phyloP scores from a whole-genome alignment of 1,139 yeast genomes.

The Pichia sp. region DNA sequence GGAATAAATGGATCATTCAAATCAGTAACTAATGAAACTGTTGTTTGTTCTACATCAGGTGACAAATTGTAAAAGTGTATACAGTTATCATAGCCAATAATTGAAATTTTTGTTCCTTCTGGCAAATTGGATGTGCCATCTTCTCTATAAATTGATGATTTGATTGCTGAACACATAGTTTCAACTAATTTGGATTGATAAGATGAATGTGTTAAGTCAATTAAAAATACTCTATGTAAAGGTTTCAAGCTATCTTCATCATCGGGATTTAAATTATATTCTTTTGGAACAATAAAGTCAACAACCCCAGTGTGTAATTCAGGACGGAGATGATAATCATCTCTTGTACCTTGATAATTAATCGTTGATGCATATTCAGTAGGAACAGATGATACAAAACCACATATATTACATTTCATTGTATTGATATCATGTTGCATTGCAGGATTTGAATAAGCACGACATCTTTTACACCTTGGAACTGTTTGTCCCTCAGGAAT shows the following conservation, averaged over 20 bases:
- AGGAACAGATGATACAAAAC: slow-evolving; percentile 67
- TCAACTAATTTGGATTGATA: slow-evolving; percentile 57
- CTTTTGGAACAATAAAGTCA: slow-evolving; percentile 72
- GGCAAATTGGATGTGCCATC: slow-evolving; percentile 32
- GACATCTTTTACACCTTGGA: slow-evolving; percentile 84
- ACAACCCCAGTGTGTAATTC: slow-evolving; percentile 81
- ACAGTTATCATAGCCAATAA: slow-evolving; percentile 70
- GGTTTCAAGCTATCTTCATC: slow-evolving; percentile 35
- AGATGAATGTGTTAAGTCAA: slow-evolving; percentile 67
- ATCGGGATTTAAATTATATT: slow-evolving; percentile 50
- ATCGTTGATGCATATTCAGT: slow-evolving; percentile 59
- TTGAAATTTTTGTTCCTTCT: slow-evolving; percentile 48
- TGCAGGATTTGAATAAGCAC: slow-evolving; percentile 82
- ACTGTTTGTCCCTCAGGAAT: slow-evolving; percentile 57
- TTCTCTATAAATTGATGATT: slow-evolving; percentile 43
- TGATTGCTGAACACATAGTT: slow-evolving; percentile 67
- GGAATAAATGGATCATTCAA: slow-evolving; percentile 81
- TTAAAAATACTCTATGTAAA: slow-evolving; percentile 66
- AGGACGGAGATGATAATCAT: slow-evolving; percentile 61
- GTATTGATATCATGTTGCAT: slow-evolving; percentile 46
- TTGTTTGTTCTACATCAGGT: slow-evolving; percentile 43
- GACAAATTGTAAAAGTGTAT: slow-evolving; percentile 71
- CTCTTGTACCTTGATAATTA: slow-evolving; percentile 49
- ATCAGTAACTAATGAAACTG: slow-evolving; percentile 60
- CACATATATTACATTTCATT: slow-evolving; percentile 84